A percentile compares a stretch with the other conserved stretches of the same genome.
phyloP scores from a whole-genome alignment of 1,284 basidiomycete species.

The Apiotrichum sp. region DNA sequence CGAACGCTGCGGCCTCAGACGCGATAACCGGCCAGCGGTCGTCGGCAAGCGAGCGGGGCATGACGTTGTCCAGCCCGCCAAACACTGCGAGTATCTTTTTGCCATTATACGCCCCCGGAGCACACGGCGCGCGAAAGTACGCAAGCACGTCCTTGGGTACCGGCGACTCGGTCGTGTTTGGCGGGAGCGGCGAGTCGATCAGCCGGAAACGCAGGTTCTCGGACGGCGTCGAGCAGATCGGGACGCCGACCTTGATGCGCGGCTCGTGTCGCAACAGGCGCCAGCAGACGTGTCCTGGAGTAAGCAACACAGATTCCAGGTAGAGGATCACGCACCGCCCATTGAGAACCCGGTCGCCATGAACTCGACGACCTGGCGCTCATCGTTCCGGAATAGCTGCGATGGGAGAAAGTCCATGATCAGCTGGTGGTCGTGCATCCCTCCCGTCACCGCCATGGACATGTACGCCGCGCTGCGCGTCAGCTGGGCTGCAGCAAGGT shows the following conservation, averaged over 20 bases:
- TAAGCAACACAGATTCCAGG: neutral
- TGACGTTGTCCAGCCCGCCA: conserved; percentile 46
- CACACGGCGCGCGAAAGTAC: neutral
- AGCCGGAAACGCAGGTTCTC: conserved; percentile 3
- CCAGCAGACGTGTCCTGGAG: conserved; percentile 11
- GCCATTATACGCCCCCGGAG: conserved; percentile 50
- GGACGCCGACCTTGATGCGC: conserved; percentile 7
- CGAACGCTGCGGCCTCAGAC: conserved; percentile 49
- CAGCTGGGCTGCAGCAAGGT: neutral
- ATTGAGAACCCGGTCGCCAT: conserved; percentile 53
- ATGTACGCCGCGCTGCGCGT: conserved; percentile 3
- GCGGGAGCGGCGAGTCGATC: neutral
- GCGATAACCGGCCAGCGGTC: conserved; percentile 15
- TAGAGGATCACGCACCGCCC: conserved; percentile 38
- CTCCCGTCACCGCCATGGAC: conserved; percentile 6
- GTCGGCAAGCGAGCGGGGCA: conserved; percentile 28
- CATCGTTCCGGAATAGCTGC: conserved; percentile 66
- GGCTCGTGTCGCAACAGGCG: conserved; percentile 28
- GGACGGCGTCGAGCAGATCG: conserved; percentile 11
- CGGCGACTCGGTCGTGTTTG: neutral
- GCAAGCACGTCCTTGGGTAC: neutral
- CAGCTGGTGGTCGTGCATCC: conserved; percentile 60
- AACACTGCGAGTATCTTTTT: conserved; percentile 66
- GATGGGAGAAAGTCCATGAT: conserved; percentile 73
- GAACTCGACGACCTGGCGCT: conserved; percentile 62